phyloP scores from a whole-genome alignment of 2,329 filamentous ascomycete genomes.

The Cercospora nicotianae region DNA sequence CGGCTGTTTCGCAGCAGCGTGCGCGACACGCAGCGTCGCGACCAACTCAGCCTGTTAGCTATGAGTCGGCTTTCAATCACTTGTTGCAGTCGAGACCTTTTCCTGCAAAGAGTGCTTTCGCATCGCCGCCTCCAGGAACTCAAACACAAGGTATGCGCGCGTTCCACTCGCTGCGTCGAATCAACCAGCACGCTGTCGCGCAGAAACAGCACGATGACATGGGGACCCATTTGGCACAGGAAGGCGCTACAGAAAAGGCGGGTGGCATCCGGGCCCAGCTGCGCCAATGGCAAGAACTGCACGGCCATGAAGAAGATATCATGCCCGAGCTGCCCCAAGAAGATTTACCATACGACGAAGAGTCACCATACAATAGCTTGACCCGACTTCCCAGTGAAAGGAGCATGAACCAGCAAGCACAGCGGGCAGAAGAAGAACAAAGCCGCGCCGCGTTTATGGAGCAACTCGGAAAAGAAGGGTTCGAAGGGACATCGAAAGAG shows the following conservation, averaged over 20 bases:
- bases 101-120: background rate
- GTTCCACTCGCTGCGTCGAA: conserved; percentile 5
- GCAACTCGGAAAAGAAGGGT: conserved; percentile 31
- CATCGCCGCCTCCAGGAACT: background rate
- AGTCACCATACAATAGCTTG: conserved; percentile 33
- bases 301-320: conserved; percentile 33
- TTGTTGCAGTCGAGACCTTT: background rate
- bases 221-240: background rate
- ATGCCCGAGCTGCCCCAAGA: conserved; percentile 20
- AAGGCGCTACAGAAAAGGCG: conserved; percentile 13
- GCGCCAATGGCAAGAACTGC: conserved; percentile 47
- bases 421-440: conserved; percentile 32
- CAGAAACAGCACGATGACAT: background rate
- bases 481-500: conserved; percentile 36
- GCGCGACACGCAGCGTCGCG: background rate
- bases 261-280: conserved; percentile 41
- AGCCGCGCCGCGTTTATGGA: conserved; percentile 26
- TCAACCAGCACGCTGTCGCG: background rate
- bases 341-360: conserved; percentile 30
- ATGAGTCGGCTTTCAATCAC: background rate
- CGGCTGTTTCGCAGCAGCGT: background rate
- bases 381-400: conserved; percentile 36
- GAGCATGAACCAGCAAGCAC: conserved; percentile 25
- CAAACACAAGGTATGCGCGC: background rate
- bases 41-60: background rate